phyloP scores from a whole-genome alignment of 345 rosid genomes.

The Microcos paniculata region DNA sequence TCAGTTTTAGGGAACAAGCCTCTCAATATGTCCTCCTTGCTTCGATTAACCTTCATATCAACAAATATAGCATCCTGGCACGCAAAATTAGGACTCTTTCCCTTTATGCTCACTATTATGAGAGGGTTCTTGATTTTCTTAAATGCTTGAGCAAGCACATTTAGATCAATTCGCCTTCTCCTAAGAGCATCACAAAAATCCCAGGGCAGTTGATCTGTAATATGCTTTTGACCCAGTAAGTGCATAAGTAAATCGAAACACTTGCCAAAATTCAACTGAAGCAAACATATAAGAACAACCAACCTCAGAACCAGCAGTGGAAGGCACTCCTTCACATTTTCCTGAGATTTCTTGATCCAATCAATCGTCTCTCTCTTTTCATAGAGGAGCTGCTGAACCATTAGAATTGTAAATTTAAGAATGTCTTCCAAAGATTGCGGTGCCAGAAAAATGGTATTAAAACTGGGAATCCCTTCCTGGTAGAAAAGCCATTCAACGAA shows the following conservation, averaged over 20 bases:
- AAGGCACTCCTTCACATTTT: conserved; percentile 4
- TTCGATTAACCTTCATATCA: conserved; percentile 28
- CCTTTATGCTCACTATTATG: conserved; percentile 20
- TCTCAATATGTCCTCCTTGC: conserved; percentile 27
- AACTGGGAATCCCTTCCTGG: conserved; percentile 16
- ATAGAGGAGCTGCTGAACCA: conserved; percentile 13
- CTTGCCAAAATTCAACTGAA: conserved; percentile 33
- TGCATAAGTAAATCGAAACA: conserved; percentile 10
- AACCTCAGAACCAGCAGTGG: conserved; percentile 34
- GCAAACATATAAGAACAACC: conserved; percentile 31
- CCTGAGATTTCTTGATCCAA: conserved; percentile 28
- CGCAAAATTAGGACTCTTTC: neutral
- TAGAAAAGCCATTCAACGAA: conserved; percentile 42
- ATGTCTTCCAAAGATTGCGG: neutral
- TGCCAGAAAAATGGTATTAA: neutral
- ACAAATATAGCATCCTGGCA: conserved; percentile 27
- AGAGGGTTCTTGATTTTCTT: conserved; percentile 33
- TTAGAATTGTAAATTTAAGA: conserved; percentile 7
- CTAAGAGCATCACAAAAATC: conserved; percentile 19
- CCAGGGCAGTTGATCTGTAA: conserved; percentile 22
- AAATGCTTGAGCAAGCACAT: conserved; percentile 30
- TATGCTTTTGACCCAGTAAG: conserved; percentile 16
- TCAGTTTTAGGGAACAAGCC: conserved; percentile 22
- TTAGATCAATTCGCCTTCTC: neutral
- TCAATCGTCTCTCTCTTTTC: conserved; percentile 14